phyloP scores from a whole-genome alignment of 148 eudicot genomes.

The Bassia scoparia region DNA sequence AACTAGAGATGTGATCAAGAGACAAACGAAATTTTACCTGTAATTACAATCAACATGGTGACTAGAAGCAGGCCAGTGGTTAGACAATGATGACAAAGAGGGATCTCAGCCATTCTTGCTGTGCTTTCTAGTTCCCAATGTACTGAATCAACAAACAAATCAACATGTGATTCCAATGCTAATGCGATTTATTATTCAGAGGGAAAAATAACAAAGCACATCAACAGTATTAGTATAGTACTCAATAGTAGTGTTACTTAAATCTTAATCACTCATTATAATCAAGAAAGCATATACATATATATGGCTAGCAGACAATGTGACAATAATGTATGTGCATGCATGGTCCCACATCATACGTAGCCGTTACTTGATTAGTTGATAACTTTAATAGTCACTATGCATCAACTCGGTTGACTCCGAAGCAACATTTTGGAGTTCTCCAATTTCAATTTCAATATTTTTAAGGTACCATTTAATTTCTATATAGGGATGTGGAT shows the following conservation, averaged over 20 bases:
- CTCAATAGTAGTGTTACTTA: too few species aligned
- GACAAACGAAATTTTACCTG: conserved; percentile 40
- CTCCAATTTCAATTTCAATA: neutral
- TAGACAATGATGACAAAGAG: conserved; percentile 76
- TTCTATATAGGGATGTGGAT: too few species aligned
- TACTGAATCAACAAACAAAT: conserved; percentile 39
- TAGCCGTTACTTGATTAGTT: neutral
- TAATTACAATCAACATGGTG: conserved; percentile 93
- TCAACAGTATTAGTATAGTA: neutral
- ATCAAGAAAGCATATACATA: neutral
- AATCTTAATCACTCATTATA: neutral
- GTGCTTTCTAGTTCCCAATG: conserved; percentile 95
- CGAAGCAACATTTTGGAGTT: neutral
- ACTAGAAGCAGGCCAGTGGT: conserved; percentile 83
- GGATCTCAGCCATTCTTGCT: conserved; percentile 81
- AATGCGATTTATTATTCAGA: neutral
- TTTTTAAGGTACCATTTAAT: too few species aligned
- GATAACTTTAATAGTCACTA: too few species aligned
- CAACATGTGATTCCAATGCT: neutral
- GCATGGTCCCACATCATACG: neutral
- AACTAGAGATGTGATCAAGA: neutral
- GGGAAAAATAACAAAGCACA: neutral
- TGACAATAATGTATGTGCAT: too few species aligned
- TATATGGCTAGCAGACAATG: neutral
- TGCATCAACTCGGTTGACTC: too few species aligned